phyloP scores from a whole-genome alignment of 345 rosid genomes.

The Salix suchowensis region DNA sequence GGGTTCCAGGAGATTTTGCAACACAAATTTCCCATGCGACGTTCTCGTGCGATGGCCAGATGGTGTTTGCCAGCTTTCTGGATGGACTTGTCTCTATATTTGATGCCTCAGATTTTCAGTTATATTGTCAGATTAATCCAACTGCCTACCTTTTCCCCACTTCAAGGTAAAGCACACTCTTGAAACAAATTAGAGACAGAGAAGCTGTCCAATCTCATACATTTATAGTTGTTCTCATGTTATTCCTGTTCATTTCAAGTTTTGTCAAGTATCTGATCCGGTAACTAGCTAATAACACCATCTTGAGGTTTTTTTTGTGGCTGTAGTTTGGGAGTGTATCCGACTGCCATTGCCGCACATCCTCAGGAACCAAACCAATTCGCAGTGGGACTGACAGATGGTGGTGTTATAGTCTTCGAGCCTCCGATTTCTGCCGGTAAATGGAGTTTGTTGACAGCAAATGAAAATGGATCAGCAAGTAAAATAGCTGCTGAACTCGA shows the following conservation, averaged over 20 bases:
- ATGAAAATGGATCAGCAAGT: neutral
- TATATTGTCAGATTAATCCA: slow-evolving; percentile 21
- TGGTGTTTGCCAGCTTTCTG: slow-evolving; percentile 33
- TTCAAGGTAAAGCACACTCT: slow-evolving; percentile 23
- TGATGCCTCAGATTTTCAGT: slow-evolving; percentile 25
- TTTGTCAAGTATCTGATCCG: neutral
- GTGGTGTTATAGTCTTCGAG: slow-evolving; percentile 34
- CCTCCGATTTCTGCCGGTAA: slow-evolving; percentile 21
- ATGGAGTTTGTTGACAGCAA: slow-evolving; percentile 16
- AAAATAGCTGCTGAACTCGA: neutral
- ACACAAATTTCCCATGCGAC: slow-evolving; percentile 35
- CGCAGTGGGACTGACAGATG: slow-evolving; percentile 36
- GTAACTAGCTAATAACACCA: no score
- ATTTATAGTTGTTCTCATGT: neutral
- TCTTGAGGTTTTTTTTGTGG: neutral
- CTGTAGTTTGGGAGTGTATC: slow-evolving; percentile 29
- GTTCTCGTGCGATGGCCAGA: slow-evolving; percentile 36
- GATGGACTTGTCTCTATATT: slow-evolving; percentile 39
- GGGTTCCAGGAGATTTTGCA: slow-evolving; percentile 17
- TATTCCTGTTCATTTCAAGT: neutral
- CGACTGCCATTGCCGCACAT: slow-evolving; percentile 30
- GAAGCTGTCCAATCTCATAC: neutral
- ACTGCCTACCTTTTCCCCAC: slow-evolving; percentile 21
- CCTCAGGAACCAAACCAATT: slow-evolving; percentile 41
- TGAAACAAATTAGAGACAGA: neutral